Percentiles rank a stretch among this genome's conserved stretches.
Evolutionary conservation across 805 yeast species (phyloP).

Genomic region (Kregervanrija delftensis): DNA sequence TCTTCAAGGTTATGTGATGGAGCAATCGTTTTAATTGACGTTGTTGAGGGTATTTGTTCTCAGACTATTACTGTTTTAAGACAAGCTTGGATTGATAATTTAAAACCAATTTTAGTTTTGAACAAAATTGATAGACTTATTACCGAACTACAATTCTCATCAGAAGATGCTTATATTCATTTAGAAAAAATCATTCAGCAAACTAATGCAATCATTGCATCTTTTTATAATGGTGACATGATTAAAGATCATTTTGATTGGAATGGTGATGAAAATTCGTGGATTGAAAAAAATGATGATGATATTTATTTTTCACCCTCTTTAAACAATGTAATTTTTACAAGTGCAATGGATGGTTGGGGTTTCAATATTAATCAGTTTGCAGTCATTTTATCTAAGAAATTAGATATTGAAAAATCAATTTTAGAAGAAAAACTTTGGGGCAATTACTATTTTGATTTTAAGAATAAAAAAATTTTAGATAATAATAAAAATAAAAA

Average conservation of each 20-base stretch:
- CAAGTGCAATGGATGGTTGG: conserved; percentile 95
- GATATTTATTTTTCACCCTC: conserved; percentile 85
- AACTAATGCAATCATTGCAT: conserved; percentile 90
- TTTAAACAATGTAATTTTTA: conserved; percentile 82
- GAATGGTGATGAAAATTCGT: conserved; percentile 42
- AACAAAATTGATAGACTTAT: conserved; percentile 88
- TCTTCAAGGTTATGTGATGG: conserved; percentile 97
- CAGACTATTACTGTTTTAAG: conserved; percentile 93
- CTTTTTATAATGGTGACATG: conserved; percentile 87
- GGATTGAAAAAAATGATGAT: conserved; percentile 68
- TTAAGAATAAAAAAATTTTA: conserved; percentile 79
- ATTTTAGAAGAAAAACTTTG: conserved; percentile 81
- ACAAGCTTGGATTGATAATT: conserved; percentile 91
- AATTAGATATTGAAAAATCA: conserved; percentile 75
- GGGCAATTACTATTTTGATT: conserved; percentile 91
- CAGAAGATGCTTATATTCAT: conserved; percentile 81
- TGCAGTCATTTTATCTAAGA: conserved; percentile 76
- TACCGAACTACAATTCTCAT: conserved; percentile 72
- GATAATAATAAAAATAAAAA: conserved; percentile 60
- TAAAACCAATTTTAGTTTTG: conserved; percentile 80
- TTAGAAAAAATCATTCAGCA: conserved; percentile 77
- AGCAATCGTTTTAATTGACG: conserved; percentile 91
- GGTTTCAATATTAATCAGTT: conserved; percentile 89
- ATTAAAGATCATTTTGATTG: conserved; percentile 80
- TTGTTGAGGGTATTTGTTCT: conserved; percentile 96